Evolutionary conservation across 1,139 yeast genomes (phyloP).

Genomic region (Blastobotrys arbuscula): DNA sequence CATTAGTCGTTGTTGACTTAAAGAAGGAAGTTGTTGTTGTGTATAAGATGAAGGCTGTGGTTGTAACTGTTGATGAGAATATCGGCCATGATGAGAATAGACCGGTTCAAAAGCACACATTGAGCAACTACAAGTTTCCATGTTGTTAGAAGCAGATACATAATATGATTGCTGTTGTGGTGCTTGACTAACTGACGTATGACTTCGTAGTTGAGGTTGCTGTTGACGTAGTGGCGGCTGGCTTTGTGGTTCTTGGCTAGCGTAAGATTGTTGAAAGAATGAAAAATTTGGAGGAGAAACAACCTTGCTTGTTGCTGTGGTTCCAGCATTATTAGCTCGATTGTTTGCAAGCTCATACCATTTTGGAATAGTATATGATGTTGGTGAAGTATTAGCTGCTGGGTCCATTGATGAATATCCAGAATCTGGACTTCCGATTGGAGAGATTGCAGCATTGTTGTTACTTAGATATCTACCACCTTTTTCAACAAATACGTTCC

Average conservation of each 20-base stretch:
- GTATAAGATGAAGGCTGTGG: background rate
- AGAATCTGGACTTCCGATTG: slow-evolving; percentile 5
- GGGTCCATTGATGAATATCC: background rate
- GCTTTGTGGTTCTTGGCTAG: slow-evolving; percentile 3
- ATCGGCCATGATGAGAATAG: slow-evolving; percentile 3
- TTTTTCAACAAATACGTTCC: slow-evolving; percentile 24
- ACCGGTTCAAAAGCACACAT: slow-evolving; percentile 18
- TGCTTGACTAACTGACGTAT: background rate
- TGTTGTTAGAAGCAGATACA: slow-evolving; percentile 20
- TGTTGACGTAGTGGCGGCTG: background rate
- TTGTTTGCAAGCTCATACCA: slow-evolving; percentile 24
- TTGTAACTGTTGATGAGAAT: background rate
- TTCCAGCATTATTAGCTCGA: background rate
- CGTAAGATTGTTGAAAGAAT: slow-evolving; percentile 22
- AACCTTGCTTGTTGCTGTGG: background rate
- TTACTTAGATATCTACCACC: background rate
- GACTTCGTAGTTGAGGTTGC: background rate
- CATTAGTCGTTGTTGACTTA: background rate
- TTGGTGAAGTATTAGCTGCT: background rate
- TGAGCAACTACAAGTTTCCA: slow-evolving; percentile 22
- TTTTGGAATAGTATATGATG: slow-evolving; percentile 22
- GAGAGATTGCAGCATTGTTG: background rate
- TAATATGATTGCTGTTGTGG: slow-evolving; percentile 17
- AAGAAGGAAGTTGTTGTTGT: background rate
- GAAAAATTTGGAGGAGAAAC: slow-evolving; percentile 8